Evolutionary conservation across 768 basidiomycete species (phyloP).

Genomic region (Macrocybe gigantea): DNA sequence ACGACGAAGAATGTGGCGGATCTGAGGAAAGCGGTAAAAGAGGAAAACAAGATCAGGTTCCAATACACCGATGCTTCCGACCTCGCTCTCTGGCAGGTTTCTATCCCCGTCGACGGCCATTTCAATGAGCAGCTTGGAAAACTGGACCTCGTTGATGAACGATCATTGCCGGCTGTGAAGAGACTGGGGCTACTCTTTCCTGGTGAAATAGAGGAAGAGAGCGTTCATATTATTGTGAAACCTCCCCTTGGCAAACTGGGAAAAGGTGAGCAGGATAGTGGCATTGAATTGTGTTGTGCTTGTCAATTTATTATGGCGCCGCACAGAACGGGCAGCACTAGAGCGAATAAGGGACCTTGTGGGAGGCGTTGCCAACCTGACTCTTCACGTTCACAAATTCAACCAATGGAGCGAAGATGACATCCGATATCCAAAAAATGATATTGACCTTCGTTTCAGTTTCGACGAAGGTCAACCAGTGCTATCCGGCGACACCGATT

Average conservation of each 20-base stretch:
- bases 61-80: neutral
- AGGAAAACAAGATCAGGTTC: neutral
- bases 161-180: neutral
- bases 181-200: too few species aligned
- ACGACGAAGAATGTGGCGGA: neutral
- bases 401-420: neutral
- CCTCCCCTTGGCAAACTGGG: too few species aligned
- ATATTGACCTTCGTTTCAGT: neutral
- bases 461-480: too few species aligned
- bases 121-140: neutral
- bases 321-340: neutral
- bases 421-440: neutral
- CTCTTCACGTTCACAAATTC: neutral
- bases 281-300: too few species aligned
- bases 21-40: neutral
- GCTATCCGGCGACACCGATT: too few species aligned
- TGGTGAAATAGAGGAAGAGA: too few species aligned
- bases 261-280: too few species aligned
- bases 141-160: neutral
- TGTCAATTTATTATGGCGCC: neutral
- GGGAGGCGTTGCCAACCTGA: neutral
- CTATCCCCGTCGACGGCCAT: neutral
- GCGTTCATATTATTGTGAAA: too few species aligned
- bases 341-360: neutral
- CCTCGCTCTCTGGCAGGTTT: slow-evolving; percentile 1